Evolutionary conservation across 352 stramenopile species (phyloP).

Genomic region (Globisporangium canariense): DNA sequence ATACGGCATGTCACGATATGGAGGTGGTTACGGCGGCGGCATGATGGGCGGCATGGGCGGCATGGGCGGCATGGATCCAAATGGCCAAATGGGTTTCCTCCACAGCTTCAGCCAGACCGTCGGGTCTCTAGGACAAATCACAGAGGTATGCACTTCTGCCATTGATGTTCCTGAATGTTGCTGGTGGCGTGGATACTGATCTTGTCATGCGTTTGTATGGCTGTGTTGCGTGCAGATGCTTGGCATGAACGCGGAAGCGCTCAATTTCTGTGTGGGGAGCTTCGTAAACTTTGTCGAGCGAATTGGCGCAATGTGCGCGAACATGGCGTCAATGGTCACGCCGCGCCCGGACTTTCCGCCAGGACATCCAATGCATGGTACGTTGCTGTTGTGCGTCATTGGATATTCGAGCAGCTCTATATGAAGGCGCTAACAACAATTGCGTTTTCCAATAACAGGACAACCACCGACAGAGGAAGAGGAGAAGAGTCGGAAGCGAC

Average conservation of each 20-base stretch:
- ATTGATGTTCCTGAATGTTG: background rate
- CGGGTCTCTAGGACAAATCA: conserved; percentile 70
- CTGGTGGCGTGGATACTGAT: background rate
- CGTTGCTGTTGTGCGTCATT: background rate
- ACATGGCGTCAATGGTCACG: conserved; percentile 63
- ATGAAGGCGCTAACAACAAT: background rate
- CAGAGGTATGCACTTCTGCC: conserved; percentile 31
- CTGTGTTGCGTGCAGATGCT: conserved; percentile 31
- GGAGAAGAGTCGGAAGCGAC: conserved; percentile 58
- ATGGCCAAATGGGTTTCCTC: conserved; percentile 53
- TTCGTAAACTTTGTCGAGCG: conserved; percentile 85
- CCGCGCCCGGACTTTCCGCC: conserved; percentile 61
- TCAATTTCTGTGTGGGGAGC: conserved; percentile 76
- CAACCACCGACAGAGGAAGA: conserved; percentile 71
- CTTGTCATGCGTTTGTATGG: background rate
- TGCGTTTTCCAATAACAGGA: conserved; percentile 15
- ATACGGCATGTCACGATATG: conserved; percentile 34
- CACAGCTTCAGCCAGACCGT: conserved; percentile 69
- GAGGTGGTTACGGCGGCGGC: conserved; percentile 23
- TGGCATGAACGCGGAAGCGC: conserved; percentile 71
- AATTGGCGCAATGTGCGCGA: conserved; percentile 72
- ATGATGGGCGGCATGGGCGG: conserved; percentile 25
- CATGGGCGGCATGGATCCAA: conserved; percentile 49
- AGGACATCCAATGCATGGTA: conserved; percentile 71
- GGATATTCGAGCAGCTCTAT: background rate